Base-by-base conservation (phyloP, 345 rosid species). In the Garcia nutans region DNA sequence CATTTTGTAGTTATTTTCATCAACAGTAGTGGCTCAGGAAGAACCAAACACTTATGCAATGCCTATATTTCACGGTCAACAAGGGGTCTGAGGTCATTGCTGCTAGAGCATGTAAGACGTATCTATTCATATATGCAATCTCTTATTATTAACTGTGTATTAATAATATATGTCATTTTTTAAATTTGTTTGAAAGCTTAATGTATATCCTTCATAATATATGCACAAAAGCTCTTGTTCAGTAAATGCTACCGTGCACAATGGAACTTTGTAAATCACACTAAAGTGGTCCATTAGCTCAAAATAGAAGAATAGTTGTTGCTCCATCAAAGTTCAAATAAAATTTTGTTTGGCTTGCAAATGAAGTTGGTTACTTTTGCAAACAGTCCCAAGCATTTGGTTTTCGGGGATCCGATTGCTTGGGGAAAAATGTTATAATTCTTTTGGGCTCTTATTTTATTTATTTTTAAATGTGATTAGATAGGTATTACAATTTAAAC, bases 1-100 rank as follows among this genome's bases (percentile, higher is more conserved):
- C 89, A 96, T 79, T 96, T 93, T 81, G 92, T 93, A 81, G 97
- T 87, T 83, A 88, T 96, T 97, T 93, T 96, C 78, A 87, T 85
- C 62, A 83, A 78, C 64, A 68, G 82, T 81, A 81, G 75, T 75
- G 86, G 82, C 74, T 78, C 80, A 16, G 88, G 82, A 84, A 79
- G 75, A 65, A 84, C 65, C 79, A 89, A 80, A 78, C 65, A 76
- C 41, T 70, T 81, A 37, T 92, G 91, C 86, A 88, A 80, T 82
- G 98, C 94, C 63, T 89, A 96, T 67, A 85, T 96, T 66, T 88
- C 97, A 31, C 91, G 85, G 82, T 96, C 98, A 68, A 96, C 92
- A 64, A 88, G 92, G 87, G 86, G 91, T 74, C 74, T 96, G 84
- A 91, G 99, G 82, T 89, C 96, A 23, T 81, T 65, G 72, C 76